Evolutionary conservation across 805 yeast genomes (phyloP).

Genomic region (Suhomyces prunicola): DNA sequence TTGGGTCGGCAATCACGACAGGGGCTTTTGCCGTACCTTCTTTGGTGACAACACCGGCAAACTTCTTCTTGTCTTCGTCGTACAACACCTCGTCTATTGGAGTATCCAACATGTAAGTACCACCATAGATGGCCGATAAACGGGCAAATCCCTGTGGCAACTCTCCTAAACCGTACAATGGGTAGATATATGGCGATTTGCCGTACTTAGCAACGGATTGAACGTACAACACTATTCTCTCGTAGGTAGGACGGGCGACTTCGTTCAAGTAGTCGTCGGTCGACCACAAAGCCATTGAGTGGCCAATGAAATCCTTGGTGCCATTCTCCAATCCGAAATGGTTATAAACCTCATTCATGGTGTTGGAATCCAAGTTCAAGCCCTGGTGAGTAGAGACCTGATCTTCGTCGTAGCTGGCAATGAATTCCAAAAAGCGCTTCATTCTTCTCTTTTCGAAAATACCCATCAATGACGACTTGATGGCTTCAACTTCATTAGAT

Average conservation of each 20-base stretch:
- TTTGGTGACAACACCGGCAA: constrained; percentile 84
- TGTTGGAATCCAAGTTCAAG: constrained; percentile 76
- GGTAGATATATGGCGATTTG: constrained; percentile 93
- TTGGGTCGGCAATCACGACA: constrained; percentile 93
- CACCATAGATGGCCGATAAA: constrained; percentile 94
- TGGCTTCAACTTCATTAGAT: constrained; percentile 85
- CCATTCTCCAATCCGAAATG: constrained; percentile 90
- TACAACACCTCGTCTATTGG: constrained; percentile 88
- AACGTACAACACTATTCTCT: constrained; percentile 79
- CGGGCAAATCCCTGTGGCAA: constrained; percentile 99
- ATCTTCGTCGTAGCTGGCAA: constrained; percentile 77
- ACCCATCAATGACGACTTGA: constrained; percentile 90
- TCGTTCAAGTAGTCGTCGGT: constrained; percentile 84
- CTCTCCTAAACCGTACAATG: constrained; percentile 95
- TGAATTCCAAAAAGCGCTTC: constrained; percentile 87
- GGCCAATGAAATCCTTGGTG: constrained; percentile 95
- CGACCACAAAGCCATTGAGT: constrained; percentile 96
- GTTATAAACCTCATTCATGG: constrained; percentile 87
- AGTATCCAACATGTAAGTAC: constrained; percentile 96
- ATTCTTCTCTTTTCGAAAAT: constrained; percentile 93
- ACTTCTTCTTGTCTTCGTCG: constrained; percentile 51
- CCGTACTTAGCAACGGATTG: constrained; percentile 94
- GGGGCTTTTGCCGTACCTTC: constrained; percentile 93
- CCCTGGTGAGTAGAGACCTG: constrained; percentile 80
- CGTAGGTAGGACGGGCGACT: constrained; percentile 90